phyloP scores from a whole-genome alignment of 2,329 filamentous ascomycete genomes.

The Orbilia blumenaviensis region DNA sequence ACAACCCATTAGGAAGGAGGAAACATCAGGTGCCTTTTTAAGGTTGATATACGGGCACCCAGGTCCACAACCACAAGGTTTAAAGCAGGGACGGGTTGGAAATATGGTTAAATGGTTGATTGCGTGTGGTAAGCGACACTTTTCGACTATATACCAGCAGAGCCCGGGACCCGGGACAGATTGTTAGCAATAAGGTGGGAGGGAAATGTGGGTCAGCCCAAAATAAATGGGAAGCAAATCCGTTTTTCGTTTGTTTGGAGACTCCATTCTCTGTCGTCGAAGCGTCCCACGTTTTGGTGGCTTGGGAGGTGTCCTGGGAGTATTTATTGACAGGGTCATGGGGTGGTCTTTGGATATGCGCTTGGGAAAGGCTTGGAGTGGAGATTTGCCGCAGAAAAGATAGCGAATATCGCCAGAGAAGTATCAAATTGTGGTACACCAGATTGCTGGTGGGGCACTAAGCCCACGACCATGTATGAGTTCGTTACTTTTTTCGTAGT shows the following conservation, averaged over 20 bases:
- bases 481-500: constrained; percentile 5
- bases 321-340: constrained; percentile 40
- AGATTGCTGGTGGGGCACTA: constrained; percentile 22
- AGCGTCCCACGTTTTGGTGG: constrained; percentile 49
- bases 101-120: constrained; percentile 26
- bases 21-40: constrained; percentile 42
- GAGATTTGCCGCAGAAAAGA: constrained; percentile 39
- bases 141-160: constrained; percentile 35
- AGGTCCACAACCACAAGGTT: constrained; percentile 44
- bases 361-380: constrained; percentile 22
- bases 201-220: constrained; percentile 23
- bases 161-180: constrained; percentile 44
- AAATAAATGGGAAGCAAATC: constrained; percentile 16
- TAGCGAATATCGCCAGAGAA: constrained; percentile 10
- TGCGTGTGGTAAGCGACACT: constrained; percentile 21
- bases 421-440: constrained; percentile 25
- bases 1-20: constrained; percentile 52
- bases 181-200: constrained; percentile 8
- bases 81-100: constrained; percentile 16
- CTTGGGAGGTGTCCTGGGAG: constrained; percentile 29
- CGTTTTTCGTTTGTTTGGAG: constrained; percentile 38
- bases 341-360: constrained; percentile 8
- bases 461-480: too few relatives aligned
- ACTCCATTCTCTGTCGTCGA: constrained; percentile 31
- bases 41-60: constrained; percentile 47